Evolutionary conservation across 345 rosid genomes (phyloP), one percentile per base, ranked within the genome.

Genomic region (Citrus trifoliata): DNA sequence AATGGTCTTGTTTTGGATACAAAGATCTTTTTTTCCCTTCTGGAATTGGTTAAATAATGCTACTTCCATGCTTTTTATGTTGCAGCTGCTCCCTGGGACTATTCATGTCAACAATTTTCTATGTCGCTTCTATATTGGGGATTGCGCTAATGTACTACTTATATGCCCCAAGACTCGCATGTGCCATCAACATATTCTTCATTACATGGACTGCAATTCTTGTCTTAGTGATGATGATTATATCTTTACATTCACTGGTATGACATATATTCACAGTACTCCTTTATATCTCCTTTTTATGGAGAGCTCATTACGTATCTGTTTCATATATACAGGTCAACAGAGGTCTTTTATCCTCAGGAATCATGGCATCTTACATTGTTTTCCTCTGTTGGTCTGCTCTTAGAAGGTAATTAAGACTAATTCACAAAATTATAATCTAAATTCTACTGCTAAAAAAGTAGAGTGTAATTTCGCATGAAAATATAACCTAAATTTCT

Each of bases 351-450:
- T 77, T 92, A 38, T 95, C 97, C 61, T 89, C 97, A 1, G 94
- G 98, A 76, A 92, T 93, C 56, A 93, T 95, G 98, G 98, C 97
- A 74, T 85, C 90, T 10, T 95, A 95, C 87, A 77, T 95, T 73
- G 94, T 93, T 69, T 95, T 93, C 86, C 86, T 95, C 70, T 95
- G 97, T 80, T 95, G 98, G 98, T 93, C 93, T 82, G 98, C 98
- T 4, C 81, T 95, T 82, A 91, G 98, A 89, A 95, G 98, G 98
- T 93, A 53, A 53, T 53, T 19, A 53, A 19, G 58, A 53, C 58
- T 0, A 53, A 6, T 53, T 53, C 58, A 53, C 18, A 53, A 18
- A 18, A 53, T 18, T 0, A 53, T 18, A 46, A 46, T 13, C 28
- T 25, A 25, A 12, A 24, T 10, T 25, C 65, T 25, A 61, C 27